These are phyloP conservation scores for Annulohypoxylon truncatum DNA, from an alignment of 2,329 filamentous ascomycete species.

Conservation along the genomic window DNA sequence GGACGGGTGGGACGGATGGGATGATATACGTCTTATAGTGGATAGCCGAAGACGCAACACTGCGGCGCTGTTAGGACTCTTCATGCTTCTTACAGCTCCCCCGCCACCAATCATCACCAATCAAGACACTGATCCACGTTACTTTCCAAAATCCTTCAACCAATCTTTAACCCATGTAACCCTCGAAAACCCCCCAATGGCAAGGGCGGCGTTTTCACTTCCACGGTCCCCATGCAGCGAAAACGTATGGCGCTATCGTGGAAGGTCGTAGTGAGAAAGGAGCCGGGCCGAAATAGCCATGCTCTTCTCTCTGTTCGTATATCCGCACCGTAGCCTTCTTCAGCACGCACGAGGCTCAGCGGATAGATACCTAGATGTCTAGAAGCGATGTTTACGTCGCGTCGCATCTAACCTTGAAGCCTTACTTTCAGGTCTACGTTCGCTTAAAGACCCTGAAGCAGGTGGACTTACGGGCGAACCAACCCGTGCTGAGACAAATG, in stretches of 20 bases:
- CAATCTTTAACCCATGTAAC: conserved; percentile 14
- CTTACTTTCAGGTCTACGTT: conserved; percentile 6
- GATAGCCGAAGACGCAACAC: neutral
- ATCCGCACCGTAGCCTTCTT: neutral
- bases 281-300: conserved; percentile 6
- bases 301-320: neutral
- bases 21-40: neutral
- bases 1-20: neutral
- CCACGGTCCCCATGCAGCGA: neutral
- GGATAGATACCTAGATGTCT: neutral
- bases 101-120: conserved; percentile 14
- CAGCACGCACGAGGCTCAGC: conserved; percentile 12
- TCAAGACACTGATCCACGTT: neutral
- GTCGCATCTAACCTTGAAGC: neutral
- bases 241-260: conserved; percentile 1
- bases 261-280: conserved; percentile 15
- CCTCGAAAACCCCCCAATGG: conserved; percentile 4
- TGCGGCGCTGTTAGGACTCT: neutral
- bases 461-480: neutral
- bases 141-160: neutral
- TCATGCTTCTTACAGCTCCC: neutral
- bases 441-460: neutral
- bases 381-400: neutral
- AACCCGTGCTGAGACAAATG: conserved; percentile 4
- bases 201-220: neutral